Conservation (phyloP, 495 filamentous ascomycete genomes). For the Aspergillus taichungensis region DNA sequence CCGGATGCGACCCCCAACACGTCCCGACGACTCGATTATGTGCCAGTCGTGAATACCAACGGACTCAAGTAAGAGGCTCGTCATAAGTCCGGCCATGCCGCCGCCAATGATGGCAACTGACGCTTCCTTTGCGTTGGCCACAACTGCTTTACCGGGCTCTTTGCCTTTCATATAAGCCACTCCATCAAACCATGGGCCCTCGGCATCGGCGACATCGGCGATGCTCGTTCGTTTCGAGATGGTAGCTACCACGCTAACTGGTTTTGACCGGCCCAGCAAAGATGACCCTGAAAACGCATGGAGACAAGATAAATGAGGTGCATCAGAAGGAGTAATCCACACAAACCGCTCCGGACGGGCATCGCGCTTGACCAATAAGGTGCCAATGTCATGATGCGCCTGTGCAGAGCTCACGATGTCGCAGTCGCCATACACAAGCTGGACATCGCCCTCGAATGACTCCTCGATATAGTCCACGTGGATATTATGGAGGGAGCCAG, state of each 20-base stretch:
- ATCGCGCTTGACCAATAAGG: conserved; percentile 17
- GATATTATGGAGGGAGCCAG: conserved; percentile 27
- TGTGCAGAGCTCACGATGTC: conserved; percentile 6
- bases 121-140: conserved; percentile 37
- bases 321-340: conserved; percentile 24
- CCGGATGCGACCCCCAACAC: conserved; percentile 50
- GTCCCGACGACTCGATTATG: conserved; percentile 42
- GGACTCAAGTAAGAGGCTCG: conserved; percentile 37
- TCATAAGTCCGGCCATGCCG: conserved; percentile 63
- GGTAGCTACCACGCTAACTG: conserved; percentile 12
- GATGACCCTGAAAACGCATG: conserved; percentile 22
- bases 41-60: conserved; percentile 47
- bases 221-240: conserved; percentile 19
- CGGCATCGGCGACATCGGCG: conserved; percentile 38
- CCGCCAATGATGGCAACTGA: conserved; percentile 55
- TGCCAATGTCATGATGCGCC: conserved; percentile 22
- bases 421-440: conserved; percentile 26
- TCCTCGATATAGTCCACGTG: conserved; percentile 20
- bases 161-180: conserved; percentile 51
- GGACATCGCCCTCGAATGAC: conserved; percentile 17
- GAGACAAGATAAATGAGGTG: conserved; percentile 21
- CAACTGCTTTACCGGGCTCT: conserved; percentile 42
- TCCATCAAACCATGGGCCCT: conserved; percentile 63
- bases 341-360: conserved; percentile 23
- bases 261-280: conserved; percentile 17